Percentiles rank a stretch among this genome's conserved stretches.
phyloP scores from a whole-genome alignment of 2,329 filamentous ascomycete species.

The Sarocladium kiliense region DNA sequence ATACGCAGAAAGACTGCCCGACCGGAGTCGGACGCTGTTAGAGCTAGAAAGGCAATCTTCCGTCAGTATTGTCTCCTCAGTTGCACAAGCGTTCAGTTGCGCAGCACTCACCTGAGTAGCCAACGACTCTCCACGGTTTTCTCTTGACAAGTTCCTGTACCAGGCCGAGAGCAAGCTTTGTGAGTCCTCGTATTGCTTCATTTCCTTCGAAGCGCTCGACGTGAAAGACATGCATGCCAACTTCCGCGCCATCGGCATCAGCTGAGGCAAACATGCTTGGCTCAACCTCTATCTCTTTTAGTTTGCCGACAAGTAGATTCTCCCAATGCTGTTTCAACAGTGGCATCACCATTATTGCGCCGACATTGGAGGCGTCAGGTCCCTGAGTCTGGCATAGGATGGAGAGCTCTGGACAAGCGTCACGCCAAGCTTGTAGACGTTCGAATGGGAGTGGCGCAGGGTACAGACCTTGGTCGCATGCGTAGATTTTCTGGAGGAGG shows the following conservation, averaged over 20 bases:
- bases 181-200: background rate
- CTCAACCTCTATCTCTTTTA: background rate
- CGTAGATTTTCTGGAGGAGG: background rate
- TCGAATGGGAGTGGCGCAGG: constrained; percentile 2
- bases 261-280: background rate
- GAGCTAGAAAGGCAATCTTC: background rate
- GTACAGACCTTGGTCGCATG: background rate
- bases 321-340: background rate
- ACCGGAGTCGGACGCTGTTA: background rate
- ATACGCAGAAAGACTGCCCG: background rate
- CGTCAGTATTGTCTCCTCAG: background rate
- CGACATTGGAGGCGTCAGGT: background rate
- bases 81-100: background rate
- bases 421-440: constrained; percentile 2
- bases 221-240: constrained; percentile 7
- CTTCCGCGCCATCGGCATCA: background rate
- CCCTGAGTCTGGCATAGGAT: background rate
- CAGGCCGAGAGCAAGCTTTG: background rate
- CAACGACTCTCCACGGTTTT: constrained; percentile 2
- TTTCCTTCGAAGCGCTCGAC: background rate
- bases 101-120: background rate
- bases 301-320: background rate
- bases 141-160: background rate
- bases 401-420: background rate
- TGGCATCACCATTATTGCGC: constrained; percentile 3